These are phyloP conservation scores for Phlyctochytrium arcticum DNA, from an alignment of 192 early-diverging fungal genomes.

Conservation along the genomic window DNA sequence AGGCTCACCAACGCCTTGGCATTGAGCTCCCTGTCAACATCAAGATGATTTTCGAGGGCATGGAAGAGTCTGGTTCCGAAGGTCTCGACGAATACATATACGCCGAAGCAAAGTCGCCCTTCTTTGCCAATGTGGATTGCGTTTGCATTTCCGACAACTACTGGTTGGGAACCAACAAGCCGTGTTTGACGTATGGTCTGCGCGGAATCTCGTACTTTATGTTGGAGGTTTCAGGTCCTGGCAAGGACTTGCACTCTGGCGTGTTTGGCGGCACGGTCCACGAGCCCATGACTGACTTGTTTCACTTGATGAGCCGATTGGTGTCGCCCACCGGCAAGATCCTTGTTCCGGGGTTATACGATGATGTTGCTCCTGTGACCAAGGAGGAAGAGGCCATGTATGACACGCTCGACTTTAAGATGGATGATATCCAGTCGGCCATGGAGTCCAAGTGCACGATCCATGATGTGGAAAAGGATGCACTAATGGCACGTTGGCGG, in stretches of 20 bases:
- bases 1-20: conserved; percentile 87
- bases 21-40: conserved; percentile 86
- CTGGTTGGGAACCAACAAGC: conserved; percentile 94
- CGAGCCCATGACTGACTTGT: conserved; percentile 97
- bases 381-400: conserved; percentile 80
- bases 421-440: conserved; percentile 75
- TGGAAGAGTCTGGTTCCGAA: conserved; percentile 87
- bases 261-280: conserved; percentile 81
- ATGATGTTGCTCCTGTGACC: conserved; percentile 85
- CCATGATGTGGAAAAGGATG: conserved; percentile 67
- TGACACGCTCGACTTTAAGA: conserved; percentile 74
- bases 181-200: conserved; percentile 97
- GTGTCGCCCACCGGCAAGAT: conserved; percentile 85
- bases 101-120: conserved; percentile 83
- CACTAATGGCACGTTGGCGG: conserved; percentile 90
- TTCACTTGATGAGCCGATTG: conserved; percentile 76
- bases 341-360: conserved; percentile 82
- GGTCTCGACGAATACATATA: conserved; percentile 89
- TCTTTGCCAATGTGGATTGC: conserved; percentile 80
- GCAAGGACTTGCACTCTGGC: conserved; percentile 92
- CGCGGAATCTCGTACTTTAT: conserved; percentile 71
- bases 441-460: conserved; percentile 74
- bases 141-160: conserved; percentile 99
- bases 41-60: conserved; percentile 98
- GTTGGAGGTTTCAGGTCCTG: conserved; percentile 70